These are phyloP conservation scores for Lindgomyces ingoldianus DNA, from an alignment of 495 filamentous ascomycete species.

Conservation along the genomic window DNA sequence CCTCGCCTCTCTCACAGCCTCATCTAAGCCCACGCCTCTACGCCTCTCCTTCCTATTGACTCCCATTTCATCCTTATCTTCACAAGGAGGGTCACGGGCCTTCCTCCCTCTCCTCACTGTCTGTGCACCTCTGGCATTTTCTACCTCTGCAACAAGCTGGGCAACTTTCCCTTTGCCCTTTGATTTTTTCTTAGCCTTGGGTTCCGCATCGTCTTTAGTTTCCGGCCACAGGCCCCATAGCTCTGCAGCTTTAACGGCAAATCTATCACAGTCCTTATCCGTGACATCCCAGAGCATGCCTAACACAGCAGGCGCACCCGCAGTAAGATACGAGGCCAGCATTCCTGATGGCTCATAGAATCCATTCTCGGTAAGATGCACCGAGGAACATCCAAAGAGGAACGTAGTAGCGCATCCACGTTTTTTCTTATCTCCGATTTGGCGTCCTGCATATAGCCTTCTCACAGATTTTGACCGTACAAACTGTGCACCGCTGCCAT, in stretches of 20 bases:
- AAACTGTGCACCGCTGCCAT: slow-evolving; percentile 93
- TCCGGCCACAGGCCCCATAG: slow-evolving; percentile 71
- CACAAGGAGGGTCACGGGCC: slow-evolving; percentile 3
- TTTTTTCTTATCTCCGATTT: slow-evolving; percentile 1
- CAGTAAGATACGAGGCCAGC: slow-evolving; percentile 86
- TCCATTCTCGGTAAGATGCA: slow-evolving; percentile 72
- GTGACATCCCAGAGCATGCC: slow-evolving; percentile 98
- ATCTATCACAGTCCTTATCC: slow-evolving; percentile 92
- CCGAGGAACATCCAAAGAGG: slow-evolving; percentile 90
- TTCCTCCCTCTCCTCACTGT: slow-evolving; percentile 6
- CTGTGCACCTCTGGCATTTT: slow-evolving; percentile 12
- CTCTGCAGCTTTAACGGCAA: slow-evolving; percentile 72
- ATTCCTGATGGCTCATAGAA: slow-evolving; percentile 88
- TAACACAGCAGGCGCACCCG: slow-evolving; percentile 70
- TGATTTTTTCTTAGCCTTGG: slow-evolving; percentile 37
- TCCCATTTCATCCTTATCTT: slow-evolving; percentile 33
- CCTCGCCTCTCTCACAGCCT: slow-evolving; percentile 74
- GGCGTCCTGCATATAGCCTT: slow-evolving; percentile 58
- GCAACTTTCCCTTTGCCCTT: slow-evolving; percentile 41
- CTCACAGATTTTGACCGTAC: slow-evolving; percentile 78
- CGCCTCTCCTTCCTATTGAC: slow-evolving; percentile 18
- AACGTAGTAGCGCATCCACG: slow-evolving; percentile 69
- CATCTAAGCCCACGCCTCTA: slow-evolving; percentile 58
- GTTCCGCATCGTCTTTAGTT: slow-evolving; percentile 25
- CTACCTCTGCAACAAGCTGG: slow-evolving; percentile 26